phyloP scores from a whole-genome alignment of 1,139 yeast genomes.

The Nakaseomyces nivariensis region DNA sequence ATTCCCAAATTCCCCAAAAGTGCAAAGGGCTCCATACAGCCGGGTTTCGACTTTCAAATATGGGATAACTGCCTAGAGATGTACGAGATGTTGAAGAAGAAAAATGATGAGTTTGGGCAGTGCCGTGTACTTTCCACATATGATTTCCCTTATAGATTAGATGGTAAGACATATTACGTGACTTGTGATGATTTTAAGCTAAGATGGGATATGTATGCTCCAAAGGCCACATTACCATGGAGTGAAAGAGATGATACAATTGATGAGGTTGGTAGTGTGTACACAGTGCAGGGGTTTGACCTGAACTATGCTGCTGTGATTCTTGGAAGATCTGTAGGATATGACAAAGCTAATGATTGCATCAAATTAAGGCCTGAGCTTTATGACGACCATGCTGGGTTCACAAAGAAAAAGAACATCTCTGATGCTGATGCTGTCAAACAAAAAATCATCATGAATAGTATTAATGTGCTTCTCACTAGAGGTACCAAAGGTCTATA shows the following conservation, averaged over 20 bases:
- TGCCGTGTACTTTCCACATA: constrained; percentile 34
- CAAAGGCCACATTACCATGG: constrained; percentile 34
- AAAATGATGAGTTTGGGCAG: constrained; percentile 30
- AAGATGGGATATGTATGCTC: constrained; percentile 36
- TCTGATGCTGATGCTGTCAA: constrained; percentile 29
- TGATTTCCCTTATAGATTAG: constrained; percentile 36
- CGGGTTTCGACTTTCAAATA: constrained; percentile 31
- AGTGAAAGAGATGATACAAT: constrained; percentile 35
- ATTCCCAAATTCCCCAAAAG: constrained; percentile 29
- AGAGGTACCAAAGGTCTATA: constrained; percentile 35
- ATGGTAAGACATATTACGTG: constrained; percentile 35
- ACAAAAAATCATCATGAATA: constrained; percentile 33
- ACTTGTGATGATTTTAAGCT: constrained; percentile 34
- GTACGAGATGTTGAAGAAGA: constrained; percentile 28
- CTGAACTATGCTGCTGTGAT: constrained; percentile 36
- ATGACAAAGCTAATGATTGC: constrained; percentile 28
- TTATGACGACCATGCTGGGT: constrained; percentile 37
- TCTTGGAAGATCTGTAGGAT: constrained; percentile 33
- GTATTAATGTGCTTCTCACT: constrained; percentile 34
- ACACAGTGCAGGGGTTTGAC: constrained; percentile 38
- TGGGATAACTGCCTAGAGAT: constrained; percentile 34
- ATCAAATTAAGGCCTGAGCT: constrained; percentile 29
- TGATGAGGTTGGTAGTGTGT: constrained; percentile 37
- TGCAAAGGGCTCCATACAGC: constrained; percentile 4
- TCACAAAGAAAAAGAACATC: constrained; percentile 33